Conservation (phyloP, 495 filamentous ascomycete genomes). For the Penicillium silybi region DNA sequence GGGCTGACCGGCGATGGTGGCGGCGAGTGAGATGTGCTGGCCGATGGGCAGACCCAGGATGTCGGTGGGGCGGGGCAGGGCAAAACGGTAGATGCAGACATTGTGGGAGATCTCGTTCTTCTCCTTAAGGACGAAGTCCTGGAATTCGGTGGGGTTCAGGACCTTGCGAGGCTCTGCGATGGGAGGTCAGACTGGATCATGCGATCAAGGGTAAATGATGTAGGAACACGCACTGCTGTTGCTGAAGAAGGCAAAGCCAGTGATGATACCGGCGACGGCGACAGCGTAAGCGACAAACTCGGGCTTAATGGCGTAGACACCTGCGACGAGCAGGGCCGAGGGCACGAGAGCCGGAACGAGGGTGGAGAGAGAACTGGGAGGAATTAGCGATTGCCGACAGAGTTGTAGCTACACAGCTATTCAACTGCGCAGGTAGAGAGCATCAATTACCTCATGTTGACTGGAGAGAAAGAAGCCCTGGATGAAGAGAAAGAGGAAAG, state of each 20-base stretch:
- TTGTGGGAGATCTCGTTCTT: constrained; percentile 95
- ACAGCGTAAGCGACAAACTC: constrained; percentile 76
- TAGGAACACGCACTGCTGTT: constrained; percentile 21
- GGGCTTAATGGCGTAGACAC: constrained; percentile 68
- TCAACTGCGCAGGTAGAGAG: too few species aligned
- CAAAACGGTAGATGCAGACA: constrained; percentile 95
- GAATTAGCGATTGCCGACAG: constrained; percentile 24
- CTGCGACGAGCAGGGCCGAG: constrained; percentile 72
- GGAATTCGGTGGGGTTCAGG: constrained; percentile 82
- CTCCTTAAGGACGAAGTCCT: constrained; percentile 83
- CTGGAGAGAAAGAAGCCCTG: constrained; percentile 1
- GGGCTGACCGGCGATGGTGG: constrained; percentile 65
- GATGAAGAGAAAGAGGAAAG: constrained; percentile 7
- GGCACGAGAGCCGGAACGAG: constrained; percentile 81
- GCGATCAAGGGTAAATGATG: background rate
- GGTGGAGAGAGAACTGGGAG: constrained; percentile 36
- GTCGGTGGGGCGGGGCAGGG: constrained; percentile 66
- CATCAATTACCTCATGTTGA: constrained; percentile 42
- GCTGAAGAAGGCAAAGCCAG: constrained; percentile 14
- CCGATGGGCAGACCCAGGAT: constrained; percentile 96
- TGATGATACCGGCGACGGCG: constrained; percentile 25
- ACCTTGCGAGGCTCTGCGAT: constrained; percentile 66
- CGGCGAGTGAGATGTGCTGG: constrained; percentile 95
- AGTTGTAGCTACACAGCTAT: background rate
- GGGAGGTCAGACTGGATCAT: background rate